Evolutionary conservation across 176 grass and related monocot species (phyloP), one percentile per base, ranked within the genome.

Genomic region (Pontederia crassipes): DNA sequence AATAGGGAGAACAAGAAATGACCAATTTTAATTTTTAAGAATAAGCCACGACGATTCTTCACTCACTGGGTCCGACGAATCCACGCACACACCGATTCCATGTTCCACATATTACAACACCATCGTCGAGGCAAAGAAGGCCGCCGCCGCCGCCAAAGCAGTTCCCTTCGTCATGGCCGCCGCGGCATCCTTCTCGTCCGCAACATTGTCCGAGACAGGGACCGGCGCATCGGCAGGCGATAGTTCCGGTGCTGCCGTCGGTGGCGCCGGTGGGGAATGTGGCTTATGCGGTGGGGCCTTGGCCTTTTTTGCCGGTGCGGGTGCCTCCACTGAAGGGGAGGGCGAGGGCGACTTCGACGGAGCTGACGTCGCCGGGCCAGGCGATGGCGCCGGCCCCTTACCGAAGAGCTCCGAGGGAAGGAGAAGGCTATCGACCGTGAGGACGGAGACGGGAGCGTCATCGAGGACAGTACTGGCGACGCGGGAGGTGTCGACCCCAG

Each of bases 401-500:
- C 87, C 84, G 63, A 98, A 98, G 61, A 92, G 71, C 73, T 72
- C 87, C 1, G 1, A 40, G 3, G 87, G 93, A 28, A 98, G 71
- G 53, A 98, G 68, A 26, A 98, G 46, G 49, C 48, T 86, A 48
- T 92, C 87, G 3, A 98, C 87, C 46, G 93, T 92, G 76, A 85
- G 87, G 66, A 98, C 61, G 72, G 72, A 74, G 28, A 67, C 63
- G 0, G 93, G 93, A 28, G 93, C 76, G 74, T 83, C 77, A 69
- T 98, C 93, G 27, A 98, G 70, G 52, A 92, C 71, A 8, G 93
- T 97, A 46, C 80, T 85, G 18, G 87, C 93, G 66, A 97, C 70
- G 58, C 93, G 87, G n/a, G 81, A 92, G 60, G 64, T 83, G 84
- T 86, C 93, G 11, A 86, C 68, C 12, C 93, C 87, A 28, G 93